phyloP scores from a whole-genome alignment of 2,329 filamentous ascomycete genomes.

The Epichloe amarillans region DNA sequence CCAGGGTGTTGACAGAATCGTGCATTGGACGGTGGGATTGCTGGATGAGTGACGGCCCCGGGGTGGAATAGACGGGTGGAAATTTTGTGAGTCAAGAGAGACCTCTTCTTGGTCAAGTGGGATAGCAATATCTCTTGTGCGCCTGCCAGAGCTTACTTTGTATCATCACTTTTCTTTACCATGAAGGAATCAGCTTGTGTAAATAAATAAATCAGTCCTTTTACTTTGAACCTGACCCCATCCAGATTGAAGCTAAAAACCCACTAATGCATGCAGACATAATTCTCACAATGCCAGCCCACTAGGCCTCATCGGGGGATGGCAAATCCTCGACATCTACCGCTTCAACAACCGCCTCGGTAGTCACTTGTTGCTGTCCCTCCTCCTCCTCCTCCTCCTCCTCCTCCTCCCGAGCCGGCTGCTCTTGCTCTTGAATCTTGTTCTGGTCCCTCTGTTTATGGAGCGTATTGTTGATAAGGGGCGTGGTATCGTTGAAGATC shows the following conservation, averaged over 20 bases:
- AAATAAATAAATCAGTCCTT: no score
- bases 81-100: no score
- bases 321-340: slow-evolving; percentile 25
- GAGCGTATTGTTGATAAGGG: slow-evolving; percentile 58
- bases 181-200: no score
- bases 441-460: slow-evolving; percentile 31
- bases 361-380: slow-evolving; percentile 19
- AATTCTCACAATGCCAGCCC: not conserved
- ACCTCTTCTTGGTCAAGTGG: no score
- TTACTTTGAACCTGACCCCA: no score
- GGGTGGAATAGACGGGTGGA: not conserved
- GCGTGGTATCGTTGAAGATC: slow-evolving; percentile 79
- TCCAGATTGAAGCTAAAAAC: not conserved
- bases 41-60: slow-evolving; percentile 35
- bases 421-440: not conserved
- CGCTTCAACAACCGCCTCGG: slow-evolving; percentile 12
- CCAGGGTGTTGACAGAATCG: slow-evolving; percentile 65
- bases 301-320: slow-evolving; percentile 15
- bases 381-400: not conserved
- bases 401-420: not conserved
- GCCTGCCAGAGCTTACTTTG: no score
- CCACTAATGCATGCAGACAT: not conserved
- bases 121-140: no score
- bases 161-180: no score
- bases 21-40: slow-evolving; percentile 58